Evolutionary conservation across 2,329 filamentous ascomycete genomes (phyloP).

Genomic region (Metarhizium sp.): DNA sequence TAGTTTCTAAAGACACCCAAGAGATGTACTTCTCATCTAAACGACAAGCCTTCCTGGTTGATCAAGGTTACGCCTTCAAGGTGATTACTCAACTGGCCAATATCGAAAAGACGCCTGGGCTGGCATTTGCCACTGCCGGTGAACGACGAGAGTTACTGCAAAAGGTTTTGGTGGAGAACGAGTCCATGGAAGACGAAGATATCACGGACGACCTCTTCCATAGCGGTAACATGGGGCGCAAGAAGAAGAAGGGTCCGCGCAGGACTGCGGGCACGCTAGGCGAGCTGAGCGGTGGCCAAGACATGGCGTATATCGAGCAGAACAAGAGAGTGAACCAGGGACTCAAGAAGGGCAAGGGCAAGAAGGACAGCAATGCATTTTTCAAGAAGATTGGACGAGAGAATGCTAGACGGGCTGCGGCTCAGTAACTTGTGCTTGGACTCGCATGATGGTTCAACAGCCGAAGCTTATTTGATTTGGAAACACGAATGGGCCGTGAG

Average conservation of each 20-base stretch:
- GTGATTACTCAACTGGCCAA: slow-evolving; percentile 94
- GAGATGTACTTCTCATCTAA: slow-evolving; percentile 99
- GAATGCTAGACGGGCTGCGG: slow-evolving; percentile 27
- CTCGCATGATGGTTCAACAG: no score
- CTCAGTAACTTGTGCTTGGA: slow-evolving; percentile 10
- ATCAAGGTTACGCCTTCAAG: slow-evolving; percentile 98
- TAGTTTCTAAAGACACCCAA: slow-evolving; percentile 93
- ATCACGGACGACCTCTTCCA: slow-evolving; percentile 38
- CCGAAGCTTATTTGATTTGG: not conserved
- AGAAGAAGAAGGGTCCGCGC: slow-evolving; percentile 49
- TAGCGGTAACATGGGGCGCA: slow-evolving; percentile 34
- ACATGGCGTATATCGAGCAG: slow-evolving; percentile 93
- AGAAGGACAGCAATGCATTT: slow-evolving; percentile 29
- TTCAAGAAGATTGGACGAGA: slow-evolving; percentile 35
- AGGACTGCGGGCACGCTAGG: slow-evolving; percentile 78
- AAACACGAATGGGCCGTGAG: not conserved
- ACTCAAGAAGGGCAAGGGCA: slow-evolving; percentile 26
- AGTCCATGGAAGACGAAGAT: slow-evolving; percentile 63
- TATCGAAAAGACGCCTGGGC: slow-evolving; percentile 71
- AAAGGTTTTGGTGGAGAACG: slow-evolving; percentile 82
- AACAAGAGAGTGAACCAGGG: slow-evolving; percentile 57
- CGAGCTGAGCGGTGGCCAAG: slow-evolving; percentile 81
- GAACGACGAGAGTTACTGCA: slow-evolving; percentile 82
- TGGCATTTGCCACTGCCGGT: slow-evolving; percentile 69
- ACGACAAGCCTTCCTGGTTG: slow-evolving; percentile 90